phyloP scores from a whole-genome alignment of 495 filamentous ascomycete species.

The Opeltia flavorubescens region DNA sequence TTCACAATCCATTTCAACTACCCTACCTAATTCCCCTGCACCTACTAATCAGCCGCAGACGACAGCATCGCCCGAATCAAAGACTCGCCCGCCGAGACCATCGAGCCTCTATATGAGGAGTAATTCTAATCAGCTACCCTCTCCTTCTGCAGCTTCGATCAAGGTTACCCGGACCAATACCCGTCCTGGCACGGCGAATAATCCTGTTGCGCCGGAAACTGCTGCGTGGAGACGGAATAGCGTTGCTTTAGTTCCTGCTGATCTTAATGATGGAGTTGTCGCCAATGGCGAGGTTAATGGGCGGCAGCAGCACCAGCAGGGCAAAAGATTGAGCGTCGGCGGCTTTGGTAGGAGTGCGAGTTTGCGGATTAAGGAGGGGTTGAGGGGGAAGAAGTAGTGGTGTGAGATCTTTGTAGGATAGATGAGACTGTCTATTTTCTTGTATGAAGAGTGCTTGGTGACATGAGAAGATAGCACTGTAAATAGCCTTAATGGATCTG shows the following conservation, averaged over 20 bases:
- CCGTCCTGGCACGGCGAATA: background rate
- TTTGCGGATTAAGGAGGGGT: background rate
- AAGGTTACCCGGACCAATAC: background rate
- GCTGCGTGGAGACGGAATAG: background rate
- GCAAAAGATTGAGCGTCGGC: background rate
- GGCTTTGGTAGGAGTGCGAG: background rate
- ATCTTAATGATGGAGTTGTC: background rate
- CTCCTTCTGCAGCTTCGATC: background rate
- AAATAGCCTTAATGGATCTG: too few species aligned
- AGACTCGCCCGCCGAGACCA: background rate
- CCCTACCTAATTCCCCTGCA: too few species aligned
- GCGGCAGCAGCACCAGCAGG: background rate
- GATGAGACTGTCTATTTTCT: too few species aligned
- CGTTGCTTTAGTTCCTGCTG: background rate
- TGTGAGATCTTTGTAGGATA: background rate
- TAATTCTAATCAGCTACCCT: background rate
- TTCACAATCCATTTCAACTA: too few species aligned
- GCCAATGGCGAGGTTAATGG: too few species aligned
- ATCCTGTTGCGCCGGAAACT: too few species aligned
- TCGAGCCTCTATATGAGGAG: background rate
- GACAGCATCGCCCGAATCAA: background rate
- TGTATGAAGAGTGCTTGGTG: background rate
- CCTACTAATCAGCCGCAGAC: background rate
- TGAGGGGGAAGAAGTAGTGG: background rate
- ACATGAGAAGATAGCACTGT: too few species aligned